These are phyloP conservation scores for Lasiosphaeria ovina DNA, from an alignment of 495 filamentous ascomycete species.

Conservation along the genomic window DNA sequence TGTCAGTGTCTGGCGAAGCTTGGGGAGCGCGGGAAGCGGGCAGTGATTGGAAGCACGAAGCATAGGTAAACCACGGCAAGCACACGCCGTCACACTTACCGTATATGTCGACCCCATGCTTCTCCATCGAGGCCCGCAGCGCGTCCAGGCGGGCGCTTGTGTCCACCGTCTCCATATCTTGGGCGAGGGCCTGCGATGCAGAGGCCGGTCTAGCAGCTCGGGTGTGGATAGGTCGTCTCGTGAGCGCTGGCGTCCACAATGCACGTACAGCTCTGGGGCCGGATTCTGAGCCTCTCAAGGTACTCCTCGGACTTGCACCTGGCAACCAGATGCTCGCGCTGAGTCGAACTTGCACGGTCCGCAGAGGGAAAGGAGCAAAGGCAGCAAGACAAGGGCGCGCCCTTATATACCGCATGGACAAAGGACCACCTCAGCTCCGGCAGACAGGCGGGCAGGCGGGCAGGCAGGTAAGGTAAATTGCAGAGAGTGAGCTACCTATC, in stretches of 20 bases:
- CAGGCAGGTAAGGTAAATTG: background rate
- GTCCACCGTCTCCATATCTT: slow-evolving; percentile 81
- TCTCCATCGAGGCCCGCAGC: slow-evolving; percentile 84
- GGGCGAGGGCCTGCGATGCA: background rate
- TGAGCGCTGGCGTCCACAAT: too few relatives aligned
- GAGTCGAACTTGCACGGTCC: slow-evolving; percentile 10
- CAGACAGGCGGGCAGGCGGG: background rate
- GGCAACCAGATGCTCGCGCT: background rate
- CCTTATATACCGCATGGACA: slow-evolving; percentile 30
- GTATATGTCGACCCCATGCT: slow-evolving; percentile 86
- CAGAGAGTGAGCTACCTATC: background rate
- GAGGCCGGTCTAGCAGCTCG: background rate
- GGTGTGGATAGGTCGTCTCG: too few relatives aligned
- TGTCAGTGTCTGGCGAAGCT: slow-evolving; percentile 10
- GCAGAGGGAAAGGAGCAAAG: slow-evolving; percentile 16
- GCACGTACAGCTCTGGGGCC: too few relatives aligned
- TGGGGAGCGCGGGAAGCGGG: background rate
- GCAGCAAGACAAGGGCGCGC: slow-evolving; percentile 16
- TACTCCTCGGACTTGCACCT: background rate
- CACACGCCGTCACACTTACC: slow-evolving; percentile 56
- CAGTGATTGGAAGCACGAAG: background rate
- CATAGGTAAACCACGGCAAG: background rate
- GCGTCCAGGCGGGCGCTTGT: slow-evolving; percentile 73
- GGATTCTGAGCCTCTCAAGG: too few relatives aligned
- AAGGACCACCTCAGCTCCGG: background rate